Conservation (phyloP, 176 grass and related monocot species). For the Oryza glaberrima region DNA sequence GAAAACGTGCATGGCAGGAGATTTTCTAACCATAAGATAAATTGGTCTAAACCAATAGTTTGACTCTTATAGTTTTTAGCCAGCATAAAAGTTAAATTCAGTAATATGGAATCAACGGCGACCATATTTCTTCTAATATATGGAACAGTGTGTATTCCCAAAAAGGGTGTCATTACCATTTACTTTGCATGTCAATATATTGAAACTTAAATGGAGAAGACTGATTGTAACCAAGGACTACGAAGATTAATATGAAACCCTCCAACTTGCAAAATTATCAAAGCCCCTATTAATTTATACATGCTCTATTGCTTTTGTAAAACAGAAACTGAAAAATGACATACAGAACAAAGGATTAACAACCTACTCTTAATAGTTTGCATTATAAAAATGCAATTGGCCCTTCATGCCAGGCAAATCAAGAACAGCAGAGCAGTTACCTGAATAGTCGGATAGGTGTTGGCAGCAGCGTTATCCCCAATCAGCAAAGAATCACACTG, state of each 20-base stretch:
- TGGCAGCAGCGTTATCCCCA: constrained; percentile 89
- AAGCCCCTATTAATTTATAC: background rate
- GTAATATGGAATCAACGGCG: constrained; percentile 6
- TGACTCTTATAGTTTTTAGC: background rate
- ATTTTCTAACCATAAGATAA: background rate
- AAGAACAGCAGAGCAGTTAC: constrained; percentile 37
- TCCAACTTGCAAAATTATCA: background rate
- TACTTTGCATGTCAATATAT: background rate
- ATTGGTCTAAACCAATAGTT: background rate
- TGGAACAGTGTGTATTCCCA: background rate
- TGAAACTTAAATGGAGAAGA: background rate
- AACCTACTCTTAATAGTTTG: background rate
- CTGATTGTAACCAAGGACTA: background rate
- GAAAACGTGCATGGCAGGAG: background rate
- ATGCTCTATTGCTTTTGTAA: background rate
- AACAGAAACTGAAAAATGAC: constrained; percentile 9
- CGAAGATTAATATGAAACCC: background rate
- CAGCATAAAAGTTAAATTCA: background rate
- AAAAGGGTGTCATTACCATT: background rate
- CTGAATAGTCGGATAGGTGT: constrained; percentile 96
- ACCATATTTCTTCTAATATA: background rate
- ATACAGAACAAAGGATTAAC: background rate
- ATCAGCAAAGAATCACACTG: constrained; percentile 99
- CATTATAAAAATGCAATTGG: background rate
- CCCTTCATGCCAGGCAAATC: background rate